phyloP scores from a whole-genome alignment of 371 early-diverging fungal species.

The Dinochytrium kinnereticum region DNA sequence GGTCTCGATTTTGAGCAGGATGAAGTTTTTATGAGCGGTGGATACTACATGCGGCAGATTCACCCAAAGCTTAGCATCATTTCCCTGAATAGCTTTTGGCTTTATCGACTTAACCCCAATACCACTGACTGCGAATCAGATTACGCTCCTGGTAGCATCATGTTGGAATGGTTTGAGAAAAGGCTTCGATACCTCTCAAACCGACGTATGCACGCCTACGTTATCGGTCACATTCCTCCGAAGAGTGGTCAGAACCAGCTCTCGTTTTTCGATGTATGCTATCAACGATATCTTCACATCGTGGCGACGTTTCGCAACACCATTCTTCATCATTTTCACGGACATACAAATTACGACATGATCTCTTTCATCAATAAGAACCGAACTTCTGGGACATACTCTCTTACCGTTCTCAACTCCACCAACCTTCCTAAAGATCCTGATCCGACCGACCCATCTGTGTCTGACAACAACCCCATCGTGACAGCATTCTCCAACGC shows the following conservation, averaged over 20 bases:
- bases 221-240: constrained; percentile 84
- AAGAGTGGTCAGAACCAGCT: constrained; percentile 26
- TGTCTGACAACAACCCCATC: not conserved
- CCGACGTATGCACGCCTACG: constrained; percentile 56
- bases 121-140: constrained; percentile 66
- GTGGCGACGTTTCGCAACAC: constrained; percentile 64
- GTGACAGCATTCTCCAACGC: not conserved
- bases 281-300: constrained; percentile 63
- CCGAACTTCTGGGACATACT: not conserved
- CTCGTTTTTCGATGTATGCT: constrained; percentile 38
- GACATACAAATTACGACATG: constrained; percentile 84
- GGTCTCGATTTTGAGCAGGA: constrained; percentile 52
- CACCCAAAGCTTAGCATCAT: constrained; percentile 54
- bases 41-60: constrained; percentile 70
- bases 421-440: not conserved
- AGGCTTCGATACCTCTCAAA: constrained; percentile 52
- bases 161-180: constrained; percentile 73
- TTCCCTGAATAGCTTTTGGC: constrained; percentile 75
- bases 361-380: constrained; percentile 61
- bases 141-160: constrained; percentile 63
- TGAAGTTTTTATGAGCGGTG: constrained; percentile 69
- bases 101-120: constrained; percentile 69
- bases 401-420: not conserved
- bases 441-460: no score
- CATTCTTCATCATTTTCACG: constrained; percentile 76